Evolutionary conservation across 768 basidiomycete genomes (phyloP).

Genomic region (Crucibulum laeve): DNA sequence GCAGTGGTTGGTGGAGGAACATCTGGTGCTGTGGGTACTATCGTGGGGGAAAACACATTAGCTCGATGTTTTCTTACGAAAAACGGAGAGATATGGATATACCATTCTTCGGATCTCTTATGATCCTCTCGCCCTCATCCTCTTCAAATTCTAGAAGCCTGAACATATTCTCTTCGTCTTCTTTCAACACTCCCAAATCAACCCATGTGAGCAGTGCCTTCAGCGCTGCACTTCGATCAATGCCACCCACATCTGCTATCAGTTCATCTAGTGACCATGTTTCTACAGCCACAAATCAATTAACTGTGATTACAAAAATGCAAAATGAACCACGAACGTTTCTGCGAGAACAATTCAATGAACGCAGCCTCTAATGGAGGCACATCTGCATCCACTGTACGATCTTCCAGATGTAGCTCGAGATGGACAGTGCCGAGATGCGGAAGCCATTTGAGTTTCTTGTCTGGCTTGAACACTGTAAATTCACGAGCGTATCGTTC

Average conservation of each 20-base stretch:
- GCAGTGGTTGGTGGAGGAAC: conserved; percentile 45
- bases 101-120: conserved; percentile 16
- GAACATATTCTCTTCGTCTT: conserved; percentile 57
- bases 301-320: neutral
- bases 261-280: conserved; percentile 73
- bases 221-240: conserved; percentile 60
- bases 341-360: conserved; percentile 78
- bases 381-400: conserved; percentile 69
- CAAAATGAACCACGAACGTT: conserved; percentile 33
- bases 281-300: conserved; percentile 31
- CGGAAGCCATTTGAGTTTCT: conserved; percentile 84
- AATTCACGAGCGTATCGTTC: conserved; percentile 75
- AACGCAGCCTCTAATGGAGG: conserved; percentile 89
- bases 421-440: conserved; percentile 84
- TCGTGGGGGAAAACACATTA: too few species aligned
- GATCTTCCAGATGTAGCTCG: conserved; percentile 80
- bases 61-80: too few species aligned
- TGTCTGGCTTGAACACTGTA: conserved; percentile 86
- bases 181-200: conserved; percentile 75
- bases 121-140: conserved; percentile 26
- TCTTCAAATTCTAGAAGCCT: conserved; percentile 61
- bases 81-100: conserved; percentile 8
- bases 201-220: conserved; percentile 84
- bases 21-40: conserved; percentile 30
- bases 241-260: conserved; percentile 53